Conservation (phyloP, 2,329 filamentous ascomycete genomes). For the Pseudogymnoascus sp. region DNA sequence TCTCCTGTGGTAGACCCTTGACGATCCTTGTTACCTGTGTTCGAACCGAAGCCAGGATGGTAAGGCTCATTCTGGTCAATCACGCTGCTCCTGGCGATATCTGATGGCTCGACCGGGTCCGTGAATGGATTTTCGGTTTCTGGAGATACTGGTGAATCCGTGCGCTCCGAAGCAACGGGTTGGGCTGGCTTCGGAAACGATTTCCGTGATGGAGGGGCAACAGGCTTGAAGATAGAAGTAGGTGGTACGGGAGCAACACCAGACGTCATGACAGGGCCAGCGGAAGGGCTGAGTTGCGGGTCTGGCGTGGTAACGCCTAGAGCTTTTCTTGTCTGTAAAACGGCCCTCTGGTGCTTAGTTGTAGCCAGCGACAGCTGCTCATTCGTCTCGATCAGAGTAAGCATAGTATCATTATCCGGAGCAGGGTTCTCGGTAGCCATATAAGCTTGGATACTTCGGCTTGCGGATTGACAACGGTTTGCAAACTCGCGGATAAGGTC, state of each 20-base stretch:
- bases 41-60: slow-evolving; percentile 26
- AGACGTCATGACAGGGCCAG: slow-evolving; percentile 1
- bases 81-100: background rate
- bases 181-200: background rate
- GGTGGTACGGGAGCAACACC: slow-evolving; percentile 11
- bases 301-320: slow-evolving; percentile 33
- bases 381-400: slow-evolving; percentile 87
- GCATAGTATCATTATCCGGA: slow-evolving; percentile 90
- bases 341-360: slow-evolving; percentile 74
- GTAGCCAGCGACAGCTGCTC: slow-evolving; percentile 79
- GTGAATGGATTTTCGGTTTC: slow-evolving; percentile 24
- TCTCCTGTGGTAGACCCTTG: slow-evolving; percentile 20
- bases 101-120: slow-evolving; percentile 17
- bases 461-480: slow-evolving; percentile 74
- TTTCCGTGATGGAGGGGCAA: slow-evolving; percentile 10
- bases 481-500: slow-evolving; percentile 92
- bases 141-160: slow-evolving; percentile 12
- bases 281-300: slow-evolving; percentile 12
- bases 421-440: slow-evolving; percentile 70
- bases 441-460: slow-evolving; percentile 74
- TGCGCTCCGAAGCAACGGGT: slow-evolving; percentile 12
- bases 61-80: slow-evolving; percentile 23
- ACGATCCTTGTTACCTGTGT: slow-evolving; percentile 21
- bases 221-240: slow-evolving; percentile 9
- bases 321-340: slow-evolving; percentile 55